Base-by-base conservation (phyloP, 2,329 filamentous ascomycete species). In the Stemphylium lycopersici region DNA sequence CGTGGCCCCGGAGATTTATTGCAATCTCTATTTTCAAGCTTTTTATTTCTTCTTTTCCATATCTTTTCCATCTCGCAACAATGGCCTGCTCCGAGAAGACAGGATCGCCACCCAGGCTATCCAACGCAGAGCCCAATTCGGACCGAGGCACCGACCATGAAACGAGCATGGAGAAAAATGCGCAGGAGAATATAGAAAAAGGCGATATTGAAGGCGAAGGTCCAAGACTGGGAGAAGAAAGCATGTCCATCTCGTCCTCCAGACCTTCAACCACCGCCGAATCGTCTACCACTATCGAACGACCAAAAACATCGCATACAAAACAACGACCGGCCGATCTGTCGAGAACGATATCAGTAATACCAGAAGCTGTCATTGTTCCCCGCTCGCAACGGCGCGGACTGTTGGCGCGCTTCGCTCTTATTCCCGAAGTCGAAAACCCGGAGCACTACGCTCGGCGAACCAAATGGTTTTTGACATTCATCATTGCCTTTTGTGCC, bases 401-500 rank as follows among this genome's bases (percentile, higher is more conserved):
- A 0, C 78, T 96, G 1, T 81, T 96, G 42, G 87, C 86, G 1
- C 83, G 83, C 33, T 79, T 96, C 11, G 80, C 89, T 1, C 56
- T 96, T 29, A 80, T 96, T 13, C 88, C 91, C 1, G 93, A 97
- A 76, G 86, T 96, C 12, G 86, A 90, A 40, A 81, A 87, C 29
- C 89, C 92, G 0, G 86, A 87, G 55, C 84, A 90, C 45, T 96
- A 96, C 70, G 78, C 82, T 10, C 83, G 84, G 31, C 83, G 78
- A 44, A 90, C 85, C 12, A 96, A 96, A 84, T 96, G 92, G 92
- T 83, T 85, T 56, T 87, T 97, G 61, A 96, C 92, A 0, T 65
- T 86, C 32, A 84, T 93, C 42, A 84, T 96, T 40, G 89, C 91
- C 1, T 69, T 93, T 13, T 91, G 91, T 2, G 91, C 86, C 1